Evolutionary conservation across 345 rosid species (phyloP).

Genomic region (Microcos paniculata): DNA sequence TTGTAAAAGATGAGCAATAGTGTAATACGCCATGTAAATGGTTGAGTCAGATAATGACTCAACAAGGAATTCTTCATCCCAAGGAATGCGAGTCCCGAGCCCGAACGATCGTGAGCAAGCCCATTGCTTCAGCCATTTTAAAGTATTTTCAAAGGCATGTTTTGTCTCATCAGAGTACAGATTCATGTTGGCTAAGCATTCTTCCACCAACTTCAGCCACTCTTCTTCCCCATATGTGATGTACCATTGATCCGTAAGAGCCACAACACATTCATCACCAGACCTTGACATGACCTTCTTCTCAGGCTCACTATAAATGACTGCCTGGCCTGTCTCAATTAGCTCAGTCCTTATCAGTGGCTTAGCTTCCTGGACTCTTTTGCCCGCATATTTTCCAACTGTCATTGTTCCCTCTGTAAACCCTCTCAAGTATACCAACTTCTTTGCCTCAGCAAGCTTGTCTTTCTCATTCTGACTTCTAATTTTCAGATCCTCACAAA

Average conservation of each 20-base stretch:
- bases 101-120: conserved; percentile 94
- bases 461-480: conserved; percentile 88
- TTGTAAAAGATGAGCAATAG: conserved; percentile 75
- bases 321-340: conserved; percentile 63
- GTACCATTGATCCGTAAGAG: conserved; percentile 96
- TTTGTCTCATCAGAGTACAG: conserved; percentile 76
- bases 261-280: conserved; percentile 94
- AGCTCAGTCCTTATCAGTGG: conserved; percentile 64
- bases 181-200: conserved; percentile 75
- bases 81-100: conserved; percentile 86
- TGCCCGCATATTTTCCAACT: conserved; percentile 67
- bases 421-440: conserved; percentile 73
- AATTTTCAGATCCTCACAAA: conserved; percentile 72
- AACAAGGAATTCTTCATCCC: conserved; percentile 84
- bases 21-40: conserved; percentile 85
- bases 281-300: conserved; percentile 85
- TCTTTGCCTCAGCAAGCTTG: conserved; percentile 81
- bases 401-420: conserved; percentile 78
- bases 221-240: conserved; percentile 76
- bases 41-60: conserved; percentile 90
- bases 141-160: conserved; percentile 81
- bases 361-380: conserved; percentile 72
- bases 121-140: conserved; percentile 94
- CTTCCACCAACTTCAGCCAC: conserved; percentile 71
- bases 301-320: conserved; percentile 84